Conservation (phyloP, 208 protist genomes). For the Trypanosomatidae sp. region DNA sequence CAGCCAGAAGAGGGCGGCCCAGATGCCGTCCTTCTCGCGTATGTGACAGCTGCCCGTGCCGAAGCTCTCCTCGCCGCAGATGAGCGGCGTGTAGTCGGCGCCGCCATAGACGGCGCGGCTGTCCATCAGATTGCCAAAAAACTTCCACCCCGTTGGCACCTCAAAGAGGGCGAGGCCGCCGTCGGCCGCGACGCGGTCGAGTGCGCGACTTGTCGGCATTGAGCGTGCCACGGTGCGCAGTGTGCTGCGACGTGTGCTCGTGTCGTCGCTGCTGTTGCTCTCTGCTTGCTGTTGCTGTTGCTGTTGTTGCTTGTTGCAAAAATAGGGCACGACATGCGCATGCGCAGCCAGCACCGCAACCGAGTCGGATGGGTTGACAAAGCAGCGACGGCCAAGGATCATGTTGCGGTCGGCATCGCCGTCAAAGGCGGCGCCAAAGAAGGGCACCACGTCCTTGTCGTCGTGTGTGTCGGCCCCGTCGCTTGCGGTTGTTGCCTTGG, state of each 20-base stretch:
- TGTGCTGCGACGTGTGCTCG: no score
- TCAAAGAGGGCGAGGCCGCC: conserved; percentile 78
- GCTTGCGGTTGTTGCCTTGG: no score
- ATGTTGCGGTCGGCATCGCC: conserved; percentile 98
- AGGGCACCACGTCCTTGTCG: conserved; percentile 19
- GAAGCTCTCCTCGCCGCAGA: conserved; percentile 99
- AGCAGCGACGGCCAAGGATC: conserved; percentile 93
- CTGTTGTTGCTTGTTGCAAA: no score
- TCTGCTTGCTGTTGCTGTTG: neutral
- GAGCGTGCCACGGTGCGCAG: conserved; percentile 89
- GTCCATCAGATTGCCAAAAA: conserved; percentile 99
- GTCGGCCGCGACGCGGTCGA: conserved; percentile 82
- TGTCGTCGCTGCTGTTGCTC: conserved; percentile 13
- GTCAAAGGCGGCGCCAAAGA: conserved; percentile 95
- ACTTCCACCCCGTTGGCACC: conserved; percentile 98
- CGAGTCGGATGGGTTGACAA: conserved; percentile 96
- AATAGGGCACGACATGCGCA: conserved; percentile 89
- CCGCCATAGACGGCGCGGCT: conserved; percentile 37
- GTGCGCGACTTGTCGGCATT: conserved; percentile 92
- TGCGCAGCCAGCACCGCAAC: conserved; percentile 94
- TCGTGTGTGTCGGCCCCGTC: no score
- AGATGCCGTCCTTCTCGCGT: conserved; percentile 98
- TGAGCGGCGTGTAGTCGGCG: conserved; percentile 62
- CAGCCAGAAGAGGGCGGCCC: conserved; percentile 95
- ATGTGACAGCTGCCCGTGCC: conserved; percentile 96